Percentiles rank a stretch among this genome's conserved stretches.
Evolutionary conservation across 2,329 filamentous ascomycete species (phyloP).

Genomic region (Sporothrix humicola): DNA sequence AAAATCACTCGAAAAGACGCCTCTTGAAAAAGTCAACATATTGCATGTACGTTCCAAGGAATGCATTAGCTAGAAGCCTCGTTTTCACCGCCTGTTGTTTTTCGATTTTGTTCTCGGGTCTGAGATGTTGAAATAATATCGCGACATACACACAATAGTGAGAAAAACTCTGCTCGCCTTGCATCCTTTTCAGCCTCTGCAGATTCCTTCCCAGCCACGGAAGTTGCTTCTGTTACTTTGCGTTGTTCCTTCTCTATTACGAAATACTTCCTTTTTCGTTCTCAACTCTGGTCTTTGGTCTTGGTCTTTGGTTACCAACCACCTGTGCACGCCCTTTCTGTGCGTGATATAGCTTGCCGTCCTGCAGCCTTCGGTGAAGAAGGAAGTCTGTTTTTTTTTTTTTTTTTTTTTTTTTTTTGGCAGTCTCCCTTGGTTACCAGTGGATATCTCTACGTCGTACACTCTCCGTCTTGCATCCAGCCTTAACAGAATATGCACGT

Average conservation of each 20-base stretch:
- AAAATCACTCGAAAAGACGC: background rate
- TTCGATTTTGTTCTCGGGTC: background rate
- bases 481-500: background rate
- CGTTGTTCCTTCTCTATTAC: background rate
- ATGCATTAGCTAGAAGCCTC: constrained; percentile 4
- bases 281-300: background rate
- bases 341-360: constrained; percentile 1
- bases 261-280: background rate
- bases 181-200: background rate
- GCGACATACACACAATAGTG: no score
- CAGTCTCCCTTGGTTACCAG: background rate
- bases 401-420: background rate
- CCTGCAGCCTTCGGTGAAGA: background rate
- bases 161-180: background rate
- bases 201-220: background rate
- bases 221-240: background rate
- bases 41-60: background rate
- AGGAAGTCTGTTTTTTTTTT: background rate
- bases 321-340: background rate
- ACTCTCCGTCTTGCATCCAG: background rate
- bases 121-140: background rate
- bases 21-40: background rate
- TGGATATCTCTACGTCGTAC: background rate
- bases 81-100: background rate
- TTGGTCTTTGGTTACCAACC: background rate